Percentiles rank a stretch among this genome's conserved stretches.
These are phyloP conservation scores for Globisporangium cylindrosporum DNA, from an alignment of 352 stramenopile genomes.

Conservation along the genomic window DNA sequence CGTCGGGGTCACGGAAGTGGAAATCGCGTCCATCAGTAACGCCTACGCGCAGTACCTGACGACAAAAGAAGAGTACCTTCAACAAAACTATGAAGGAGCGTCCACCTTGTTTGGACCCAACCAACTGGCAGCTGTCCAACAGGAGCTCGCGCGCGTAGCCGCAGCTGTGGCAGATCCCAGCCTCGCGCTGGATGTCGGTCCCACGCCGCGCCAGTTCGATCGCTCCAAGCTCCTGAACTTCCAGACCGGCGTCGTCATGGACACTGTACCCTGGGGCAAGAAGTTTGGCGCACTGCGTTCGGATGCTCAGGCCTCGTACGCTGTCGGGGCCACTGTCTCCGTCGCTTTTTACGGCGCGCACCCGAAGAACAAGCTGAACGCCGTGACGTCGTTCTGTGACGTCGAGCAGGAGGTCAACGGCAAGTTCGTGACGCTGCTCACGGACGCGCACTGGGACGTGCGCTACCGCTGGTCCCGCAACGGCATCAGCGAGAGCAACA, in stretches of 20 bases:
- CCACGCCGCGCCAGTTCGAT: conserved; percentile 35
- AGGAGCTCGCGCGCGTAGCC: conserved; percentile 44
- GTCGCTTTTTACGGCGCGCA: conserved; percentile 42
- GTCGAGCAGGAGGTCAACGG: conserved; percentile 30
- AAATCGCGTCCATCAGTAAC: conserved; percentile 36
- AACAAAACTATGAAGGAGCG: conserved; percentile 68
- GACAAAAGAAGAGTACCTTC: conserved; percentile 57
- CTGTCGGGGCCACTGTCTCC: conserved; percentile 28
- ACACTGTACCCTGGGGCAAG: conserved; percentile 21
- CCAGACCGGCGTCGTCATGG: conserved; percentile 33
- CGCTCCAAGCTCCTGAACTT: conserved; percentile 27
- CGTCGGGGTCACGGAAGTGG: conserved; percentile 35
- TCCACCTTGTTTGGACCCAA: conserved; percentile 73
- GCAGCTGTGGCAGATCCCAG: conserved; percentile 23
- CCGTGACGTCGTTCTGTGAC: conserved; percentile 37
- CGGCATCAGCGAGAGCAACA: conserved; percentile 28
- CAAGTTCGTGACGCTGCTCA: conserved; percentile 32
- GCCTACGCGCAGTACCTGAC: conserved; percentile 65
- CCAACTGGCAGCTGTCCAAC: conserved; percentile 50
- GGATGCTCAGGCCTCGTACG: conserved; percentile 26
- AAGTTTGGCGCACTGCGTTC: conserved; percentile 26
- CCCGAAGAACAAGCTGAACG: conserved; percentile 30
- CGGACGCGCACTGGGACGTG: conserved; percentile 50
- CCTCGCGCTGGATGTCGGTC: conserved; percentile 28
- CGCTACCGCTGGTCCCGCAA: conserved; percentile 34